These are phyloP conservation scores for Porodaedalea pini DNA, from an alignment of 1,284 basidiomycete genomes.

Conservation along the genomic window DNA sequence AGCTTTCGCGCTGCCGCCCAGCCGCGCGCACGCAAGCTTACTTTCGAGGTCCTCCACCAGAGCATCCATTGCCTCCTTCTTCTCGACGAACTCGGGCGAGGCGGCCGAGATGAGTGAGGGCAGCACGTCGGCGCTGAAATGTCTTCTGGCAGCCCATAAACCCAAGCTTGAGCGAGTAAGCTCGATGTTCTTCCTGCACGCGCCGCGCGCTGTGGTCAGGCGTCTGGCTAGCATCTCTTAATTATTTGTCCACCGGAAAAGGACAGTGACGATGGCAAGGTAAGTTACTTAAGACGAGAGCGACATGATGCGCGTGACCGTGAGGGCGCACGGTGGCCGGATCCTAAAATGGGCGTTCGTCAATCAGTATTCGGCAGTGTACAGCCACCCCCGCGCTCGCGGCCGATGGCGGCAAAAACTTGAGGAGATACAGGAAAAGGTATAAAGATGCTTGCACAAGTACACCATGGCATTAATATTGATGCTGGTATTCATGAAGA, in stretches of 20 bases:
- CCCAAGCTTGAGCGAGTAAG: not conserved
- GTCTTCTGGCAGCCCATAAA: not conserved
- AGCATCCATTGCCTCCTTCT: slow-evolving; percentile 62
- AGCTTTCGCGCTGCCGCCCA: slow-evolving; percentile 67
- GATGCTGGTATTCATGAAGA: too few relatives aligned
- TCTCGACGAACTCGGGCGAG: slow-evolving; percentile 67
- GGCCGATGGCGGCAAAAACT: too few relatives aligned
- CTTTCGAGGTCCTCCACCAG: slow-evolving; percentile 61
- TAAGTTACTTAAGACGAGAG: not conserved
- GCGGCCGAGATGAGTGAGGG: slow-evolving; percentile 65
- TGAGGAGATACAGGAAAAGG: too few relatives aligned
- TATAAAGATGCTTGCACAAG: too few relatives aligned
- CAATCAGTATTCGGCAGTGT: not conserved
- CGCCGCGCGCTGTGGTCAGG: not conserved
- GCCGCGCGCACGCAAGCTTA: slow-evolving; percentile 53
- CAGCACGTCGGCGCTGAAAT: slow-evolving; percentile 50
- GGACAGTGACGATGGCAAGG: not conserved
- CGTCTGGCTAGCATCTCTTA: slow-evolving; percentile 1
- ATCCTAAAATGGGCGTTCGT: not conserved
- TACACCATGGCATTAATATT: too few relatives aligned
- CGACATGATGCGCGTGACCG: not conserved
- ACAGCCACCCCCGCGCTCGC: too few relatives aligned
- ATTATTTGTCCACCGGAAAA: not conserved
- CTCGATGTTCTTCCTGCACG: not conserved
- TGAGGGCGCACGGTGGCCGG: not conserved